Evolutionary conservation across 2,329 filamentous ascomycete species (phyloP), one percentile per base, ranked within the genome.

Genomic region (Beauveria brongniartii): DNA sequence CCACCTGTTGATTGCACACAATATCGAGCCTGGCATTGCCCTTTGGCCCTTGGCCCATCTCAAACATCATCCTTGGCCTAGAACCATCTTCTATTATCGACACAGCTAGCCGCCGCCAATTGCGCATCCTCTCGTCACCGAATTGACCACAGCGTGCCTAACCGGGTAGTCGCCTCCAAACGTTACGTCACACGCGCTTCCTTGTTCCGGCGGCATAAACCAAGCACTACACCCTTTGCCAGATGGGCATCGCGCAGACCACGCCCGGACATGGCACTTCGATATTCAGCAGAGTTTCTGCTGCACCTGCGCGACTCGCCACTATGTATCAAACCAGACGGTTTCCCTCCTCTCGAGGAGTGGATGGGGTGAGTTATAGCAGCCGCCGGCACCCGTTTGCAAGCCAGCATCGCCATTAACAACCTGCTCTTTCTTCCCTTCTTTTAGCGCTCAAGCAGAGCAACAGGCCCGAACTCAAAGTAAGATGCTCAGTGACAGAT

Each of bases 311-410:
- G 88, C 75, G 81, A 88, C 63, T 97, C 93, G 65, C 92, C 92
- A 66, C 80, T 96, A 73, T 92, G 92, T 70, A 78, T 82, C 68
- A 95, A 90, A 75, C 93, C 93, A 52, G 79, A 87, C 65, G 83
- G 82, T 65, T 82, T 97, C 51, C 92, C 92, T 65, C 89, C 91
- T 28, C 83, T 88, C 65, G 91, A 96, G 77, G 91, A 96, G 79
- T 97, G 92, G 92, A 96, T 97, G 91, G 92, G 93, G 89, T 96
- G 80, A 71, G 84, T 75, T 57, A 50, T 52, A 28, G 40, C 61
- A 37, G 59, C 57, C 52, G 44, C 41, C 20, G 22, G 6, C 40
- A 55, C 20, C 34, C n/a, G 28, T 51, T 48, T 22, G 43, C 41
- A 46, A 28, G 46, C 22, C 37, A 52, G 34, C 52, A 43, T 40